These are phyloP conservation scores for Delphinella strobiligena DNA, from an alignment of 2,329 filamentous ascomycete genomes.

Conservation along the genomic window DNA sequence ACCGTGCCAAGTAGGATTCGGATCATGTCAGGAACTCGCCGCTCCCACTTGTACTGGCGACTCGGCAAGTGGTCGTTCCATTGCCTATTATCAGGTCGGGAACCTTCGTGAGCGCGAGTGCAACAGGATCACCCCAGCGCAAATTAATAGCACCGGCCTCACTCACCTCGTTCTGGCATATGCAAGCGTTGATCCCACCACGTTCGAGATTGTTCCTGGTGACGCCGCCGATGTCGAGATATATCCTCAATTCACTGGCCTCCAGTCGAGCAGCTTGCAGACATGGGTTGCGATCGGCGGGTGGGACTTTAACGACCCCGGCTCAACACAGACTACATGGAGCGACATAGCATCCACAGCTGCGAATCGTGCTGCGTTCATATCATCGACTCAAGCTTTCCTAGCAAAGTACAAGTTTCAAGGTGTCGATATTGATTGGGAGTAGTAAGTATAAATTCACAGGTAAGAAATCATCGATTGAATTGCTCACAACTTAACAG, in stretches of 20 bases:
- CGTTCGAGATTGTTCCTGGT: conserved; percentile 16
- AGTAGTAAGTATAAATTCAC: conserved; percentile 17
- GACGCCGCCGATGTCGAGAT: conserved; percentile 7
- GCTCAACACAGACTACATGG: conserved; percentile 15
- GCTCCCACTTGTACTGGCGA: neutral
- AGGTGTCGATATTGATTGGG: conserved; percentile 38
- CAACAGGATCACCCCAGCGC: neutral
- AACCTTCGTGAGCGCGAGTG: neutral
- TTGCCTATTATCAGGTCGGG: conserved; percentile 1
- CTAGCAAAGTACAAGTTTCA: conserved; percentile 32
- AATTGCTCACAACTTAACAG: conserved; percentile 15
- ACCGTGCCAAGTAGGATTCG: neutral
- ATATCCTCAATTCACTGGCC: conserved; percentile 10
- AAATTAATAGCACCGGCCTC: neutral
- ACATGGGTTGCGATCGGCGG: conserved; percentile 30
- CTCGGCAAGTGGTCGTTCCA: neutral
- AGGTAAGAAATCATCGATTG: conserved; percentile 13
- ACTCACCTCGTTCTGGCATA: conserved; percentile 28
- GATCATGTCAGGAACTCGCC: neutral
- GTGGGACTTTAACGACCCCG: conserved; percentile 27
- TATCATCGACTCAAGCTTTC: conserved; percentile 26
- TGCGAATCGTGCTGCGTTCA: conserved; percentile 24
- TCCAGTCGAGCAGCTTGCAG: conserved; percentile 23
- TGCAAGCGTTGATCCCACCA: conserved; percentile 27
- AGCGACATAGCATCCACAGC: conserved; percentile 20